Percentiles rank a stretch among this genome's conserved stretches.
Evolutionary conservation across 257 asterid genomes (phyloP).

Genomic region (Solanum chiquidenum): DNA sequence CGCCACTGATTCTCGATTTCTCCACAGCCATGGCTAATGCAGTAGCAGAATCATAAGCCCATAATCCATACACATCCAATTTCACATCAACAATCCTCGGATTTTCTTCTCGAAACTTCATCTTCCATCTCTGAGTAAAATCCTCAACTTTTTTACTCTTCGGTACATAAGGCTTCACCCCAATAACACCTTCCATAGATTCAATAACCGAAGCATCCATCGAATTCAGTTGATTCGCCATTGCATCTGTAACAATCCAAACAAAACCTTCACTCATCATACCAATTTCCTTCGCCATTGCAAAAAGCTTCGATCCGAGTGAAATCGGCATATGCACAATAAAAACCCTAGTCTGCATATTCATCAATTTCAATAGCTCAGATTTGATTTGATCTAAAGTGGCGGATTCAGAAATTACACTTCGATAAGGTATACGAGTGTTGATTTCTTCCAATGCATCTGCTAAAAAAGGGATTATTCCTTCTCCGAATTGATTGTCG

Average conservation of each 20-base stretch:
- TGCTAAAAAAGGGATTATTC: constrained; percentile 30
- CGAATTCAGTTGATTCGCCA: constrained; percentile 14
- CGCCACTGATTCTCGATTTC: constrained; percentile 2
- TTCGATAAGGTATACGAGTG: constrained; percentile 29
- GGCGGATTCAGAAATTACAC: constrained; percentile 24
- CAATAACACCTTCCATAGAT: constrained; percentile 50
- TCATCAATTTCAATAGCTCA: constrained; percentile 38
- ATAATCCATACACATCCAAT: constrained; percentile 22
- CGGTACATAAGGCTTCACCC: constrained; percentile 30
- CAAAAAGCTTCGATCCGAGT: constrained; percentile 28
- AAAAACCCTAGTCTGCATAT: constrained; percentile 45
- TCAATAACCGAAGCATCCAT: constrained; percentile 13
- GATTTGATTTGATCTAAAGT: constrained; percentile 24
- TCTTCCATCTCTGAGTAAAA: constrained; percentile 25
- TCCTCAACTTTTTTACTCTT: constrained; percentile 7
- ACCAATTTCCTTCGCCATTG: constrained; percentile 22
- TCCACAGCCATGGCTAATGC: constrained; percentile 49
- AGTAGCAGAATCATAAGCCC: constrained; percentile 44
- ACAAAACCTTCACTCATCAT: constrained; percentile 38
- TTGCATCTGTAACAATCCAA: constrained; percentile 42
- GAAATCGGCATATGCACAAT: constrained; percentile 22
- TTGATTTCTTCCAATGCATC: constrained; percentile 28
- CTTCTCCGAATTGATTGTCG: constrained; percentile 43
- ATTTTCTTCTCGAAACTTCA: constrained; percentile 2
- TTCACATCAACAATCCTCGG: neutral